phyloP scores from a whole-genome alignment of 305 asterid species.

The Fraxinus xanthoxyloides region DNA sequence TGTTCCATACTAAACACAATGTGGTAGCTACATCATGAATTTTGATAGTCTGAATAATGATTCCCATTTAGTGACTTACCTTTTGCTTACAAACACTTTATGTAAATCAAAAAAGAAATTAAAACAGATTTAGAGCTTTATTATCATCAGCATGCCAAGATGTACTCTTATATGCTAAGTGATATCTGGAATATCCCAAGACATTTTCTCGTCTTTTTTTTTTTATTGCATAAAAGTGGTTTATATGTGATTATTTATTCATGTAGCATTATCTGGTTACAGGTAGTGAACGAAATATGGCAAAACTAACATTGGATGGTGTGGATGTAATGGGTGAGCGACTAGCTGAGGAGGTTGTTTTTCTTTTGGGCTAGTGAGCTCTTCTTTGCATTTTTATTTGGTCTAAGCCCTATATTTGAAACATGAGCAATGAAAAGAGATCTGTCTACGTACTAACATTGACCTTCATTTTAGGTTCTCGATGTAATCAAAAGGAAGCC shows the following conservation, averaged over 20 bases:
- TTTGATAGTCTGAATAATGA: not conserved
- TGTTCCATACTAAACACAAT: not conserved
- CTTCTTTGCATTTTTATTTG: slow-evolving; percentile 9
- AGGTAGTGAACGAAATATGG: slow-evolving; percentile 83
- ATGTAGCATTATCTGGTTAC: slow-evolving; percentile 22
- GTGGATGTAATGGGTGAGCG: slow-evolving; percentile 91
- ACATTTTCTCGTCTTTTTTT: not conserved
- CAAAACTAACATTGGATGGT: slow-evolving; percentile 65
- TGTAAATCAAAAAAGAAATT: not conserved
- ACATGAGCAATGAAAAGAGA: not conserved
- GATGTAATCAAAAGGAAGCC: slow-evolving; percentile 73
- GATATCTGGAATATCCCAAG: not conserved
- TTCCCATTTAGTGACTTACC: not conserved
- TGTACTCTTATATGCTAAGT: not conserved
- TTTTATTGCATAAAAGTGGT: slow-evolving; percentile 6
- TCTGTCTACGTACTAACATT: slow-evolving; percentile 21
- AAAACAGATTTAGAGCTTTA: not conserved
- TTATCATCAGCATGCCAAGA: not conserved
- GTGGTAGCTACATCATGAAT: not conserved
- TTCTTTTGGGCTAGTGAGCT: slow-evolving; percentile 15
- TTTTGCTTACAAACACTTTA: not conserved
- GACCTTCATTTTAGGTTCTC: slow-evolving; percentile 55
- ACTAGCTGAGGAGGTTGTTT: slow-evolving; percentile 74
- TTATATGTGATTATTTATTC: slow-evolving; percentile 8
- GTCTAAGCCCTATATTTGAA: slow-evolving; percentile 6